A percentile compares a stretch with the other conserved stretches of the same genome.
phyloP scores from a whole-genome alignment of 768 basidiomycete species.

The Lactarius hengduanensis region DNA sequence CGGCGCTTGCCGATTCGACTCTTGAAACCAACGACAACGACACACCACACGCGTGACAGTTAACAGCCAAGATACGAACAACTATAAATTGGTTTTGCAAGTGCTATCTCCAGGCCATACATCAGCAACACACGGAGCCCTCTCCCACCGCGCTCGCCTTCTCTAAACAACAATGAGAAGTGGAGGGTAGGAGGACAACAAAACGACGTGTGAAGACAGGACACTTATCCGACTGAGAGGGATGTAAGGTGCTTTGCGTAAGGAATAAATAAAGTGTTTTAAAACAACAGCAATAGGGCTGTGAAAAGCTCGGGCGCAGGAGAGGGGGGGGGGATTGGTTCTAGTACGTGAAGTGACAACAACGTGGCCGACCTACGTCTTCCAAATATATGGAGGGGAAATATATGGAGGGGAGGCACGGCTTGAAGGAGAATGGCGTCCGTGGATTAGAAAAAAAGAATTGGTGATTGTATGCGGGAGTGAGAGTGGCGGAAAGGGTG shows the following conservation, averaged over 20 bases:
- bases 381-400: conserved; percentile 17
- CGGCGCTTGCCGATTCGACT: conserved; percentile 17
- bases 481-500: conserved; percentile 31
- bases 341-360: conserved; percentile 21
- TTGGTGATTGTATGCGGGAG: conserved; percentile 39
- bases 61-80: neutral
- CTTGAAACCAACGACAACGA: neutral
- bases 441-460: conserved; percentile 49
- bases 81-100: conserved; percentile 13
- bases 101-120: conserved; percentile 19
- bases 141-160: conserved; percentile 69
- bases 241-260: conserved; percentile 24
- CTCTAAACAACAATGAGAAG: conserved; percentile 41
- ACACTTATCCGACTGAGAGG: conserved; percentile 22
- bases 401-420: conserved; percentile 27
- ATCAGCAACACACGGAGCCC: conserved; percentile 57
- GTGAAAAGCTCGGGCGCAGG: conserved; percentile 35
- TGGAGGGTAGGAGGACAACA: conserved; percentile 71
- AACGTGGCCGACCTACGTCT: conserved; percentile 19
- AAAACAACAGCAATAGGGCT: conserved; percentile 24
- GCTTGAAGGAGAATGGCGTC: conserved; percentile 73
- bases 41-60: neutral
- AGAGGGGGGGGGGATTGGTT: conserved; percentile 22
- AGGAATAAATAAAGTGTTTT: conserved; percentile 23
- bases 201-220: conserved; percentile 33